phyloP scores from a whole-genome alignment of 257 asterid genomes.

The Schizonepeta tenuifolia region DNA sequence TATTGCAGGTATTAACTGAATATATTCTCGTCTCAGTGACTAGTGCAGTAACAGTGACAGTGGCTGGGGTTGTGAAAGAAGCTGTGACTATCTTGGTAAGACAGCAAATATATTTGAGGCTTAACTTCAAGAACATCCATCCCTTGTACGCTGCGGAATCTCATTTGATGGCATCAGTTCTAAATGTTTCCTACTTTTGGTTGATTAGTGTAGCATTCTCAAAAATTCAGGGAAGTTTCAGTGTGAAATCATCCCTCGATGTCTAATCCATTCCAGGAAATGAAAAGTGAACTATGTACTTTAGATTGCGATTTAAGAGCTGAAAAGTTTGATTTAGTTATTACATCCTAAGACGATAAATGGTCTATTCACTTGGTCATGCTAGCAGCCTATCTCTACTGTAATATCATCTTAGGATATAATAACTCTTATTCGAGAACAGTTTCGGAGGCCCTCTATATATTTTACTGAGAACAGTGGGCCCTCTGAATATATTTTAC shows the following conservation, averaged over 20 bases:
- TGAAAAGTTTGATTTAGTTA: too few relatives aligned
- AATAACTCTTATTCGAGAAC: neutral
- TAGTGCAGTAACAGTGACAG: constrained; percentile 94
- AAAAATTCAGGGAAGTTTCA: neutral
- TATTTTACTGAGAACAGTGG: too few relatives aligned
- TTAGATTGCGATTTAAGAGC: neutral
- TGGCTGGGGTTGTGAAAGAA: constrained; percentile 97
- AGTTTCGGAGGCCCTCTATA: neutral
- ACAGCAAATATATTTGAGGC: neutral
- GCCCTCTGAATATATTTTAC: too few relatives aligned
- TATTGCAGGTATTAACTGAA: constrained; percentile 86
- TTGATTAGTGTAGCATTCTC: neutral
- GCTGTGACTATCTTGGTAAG: constrained; percentile 92
- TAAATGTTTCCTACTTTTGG: neutral
- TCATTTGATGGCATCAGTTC: neutral
- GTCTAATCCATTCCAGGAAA: neutral
- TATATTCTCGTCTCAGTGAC: constrained; percentile 86
- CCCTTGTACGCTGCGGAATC: neutral
- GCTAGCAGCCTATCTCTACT: neutral
- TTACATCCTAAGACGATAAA: neutral
- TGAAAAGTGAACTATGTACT: neutral
- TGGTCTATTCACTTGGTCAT: neutral
- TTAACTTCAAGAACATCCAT: constrained; percentile 4
- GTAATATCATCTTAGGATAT: neutral
- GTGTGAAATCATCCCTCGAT: neutral